Base-by-base conservation (phyloP, 2,329 filamentous ascomycete species). In the Sporothrix curviconia region DNA sequence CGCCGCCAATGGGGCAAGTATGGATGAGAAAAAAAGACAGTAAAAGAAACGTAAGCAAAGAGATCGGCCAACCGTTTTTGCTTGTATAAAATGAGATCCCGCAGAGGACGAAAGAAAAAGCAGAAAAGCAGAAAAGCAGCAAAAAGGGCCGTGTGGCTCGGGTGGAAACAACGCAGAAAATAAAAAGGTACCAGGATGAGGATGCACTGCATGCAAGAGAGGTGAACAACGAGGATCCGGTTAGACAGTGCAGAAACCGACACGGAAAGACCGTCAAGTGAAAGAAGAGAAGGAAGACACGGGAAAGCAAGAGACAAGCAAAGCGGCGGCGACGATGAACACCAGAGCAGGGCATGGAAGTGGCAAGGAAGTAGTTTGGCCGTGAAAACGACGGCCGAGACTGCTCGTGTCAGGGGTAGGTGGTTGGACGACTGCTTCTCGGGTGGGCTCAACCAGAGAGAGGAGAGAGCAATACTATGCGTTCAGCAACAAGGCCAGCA, bases 61-160 rank as follows among this genome's bases (percentile, higher is more conserved):
- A 32, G 40, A 36, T 34, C 30, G 52, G 52, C 28, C 52, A 46
- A 54, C 37, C 28, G 51, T n/a, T n/a, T n/a, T n/a, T n/a, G 28
- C 14, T 54, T 39, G 37, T 54, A 34, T 43, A 34, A 53, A 53
- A n/a, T 24, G 36, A 53, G 37, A 42, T 53, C 50, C 25, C n/a
- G 37, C 25, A 53, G n/a, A n/a, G n/a, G n/a, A n/a, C n/a, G n/a
- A 25, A 19, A 42, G 8, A 19, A 30, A 22, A 54, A 54, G 3
- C 11, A 51, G 17, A 49, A 11, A 37, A 39, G 17, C 3, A 24
- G 28, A 32, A 32, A 32, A 11, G 28, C 6, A 36, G 25, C n/a
- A 12, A 39, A 43, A 47, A 42, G 39, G 24, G 22, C 42, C 22
- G 49, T 15, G 25, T 43, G 51, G 49, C 24, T 17, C 24, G 36